These are phyloP conservation scores for Santalum album DNA, from an alignment of 164 flowering plant species.

Conservation along the genomic window DNA sequence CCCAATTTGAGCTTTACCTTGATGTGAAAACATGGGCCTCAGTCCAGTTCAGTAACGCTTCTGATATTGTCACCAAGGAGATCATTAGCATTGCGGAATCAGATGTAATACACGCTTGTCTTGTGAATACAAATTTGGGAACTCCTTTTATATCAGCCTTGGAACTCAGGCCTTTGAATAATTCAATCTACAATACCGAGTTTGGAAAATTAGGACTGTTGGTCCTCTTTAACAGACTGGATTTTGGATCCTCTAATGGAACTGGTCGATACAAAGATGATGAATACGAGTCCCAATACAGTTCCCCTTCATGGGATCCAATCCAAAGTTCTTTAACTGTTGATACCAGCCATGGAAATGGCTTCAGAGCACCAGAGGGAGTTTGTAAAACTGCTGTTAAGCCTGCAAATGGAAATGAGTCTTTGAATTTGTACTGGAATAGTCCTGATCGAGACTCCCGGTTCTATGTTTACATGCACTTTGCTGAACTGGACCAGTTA, in stretches of 20 bases:
- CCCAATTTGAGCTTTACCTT: conserved; percentile 31
- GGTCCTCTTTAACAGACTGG: conserved; percentile 10
- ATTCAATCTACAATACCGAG: conserved; percentile 11
- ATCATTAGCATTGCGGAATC: conserved; percentile 13
- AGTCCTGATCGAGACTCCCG: not conserved
- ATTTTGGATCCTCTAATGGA: conserved; percentile 13
- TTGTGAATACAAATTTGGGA: conserved; percentile 26
- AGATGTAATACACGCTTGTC: conserved; percentile 24
- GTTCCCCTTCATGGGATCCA: not conserved
- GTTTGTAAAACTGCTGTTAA: conserved; percentile 15
- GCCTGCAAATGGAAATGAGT: not conserved
- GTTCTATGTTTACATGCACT: conserved; percentile 16
- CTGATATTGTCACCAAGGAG: conserved; percentile 13
- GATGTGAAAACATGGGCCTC: conserved; percentile 29
- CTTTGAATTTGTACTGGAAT: conserved; percentile 13
- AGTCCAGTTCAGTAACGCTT: conserved; percentile 8
- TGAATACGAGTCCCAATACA: conserved; percentile 8
- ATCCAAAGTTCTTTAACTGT: conserved; percentile 5
- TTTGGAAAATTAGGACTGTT: conserved; percentile 13
- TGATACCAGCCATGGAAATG: conserved; percentile 7
- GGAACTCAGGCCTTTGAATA: conserved; percentile 24
- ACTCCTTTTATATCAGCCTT: conserved; percentile 37
- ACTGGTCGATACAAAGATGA: conserved; percentile 11
- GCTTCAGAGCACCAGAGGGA: conserved; percentile 6
- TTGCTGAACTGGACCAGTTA: conserved; percentile 15